Base-by-base conservation (phyloP, 2,329 filamentous ascomycete genomes). In the Alternaria rosae region DNA sequence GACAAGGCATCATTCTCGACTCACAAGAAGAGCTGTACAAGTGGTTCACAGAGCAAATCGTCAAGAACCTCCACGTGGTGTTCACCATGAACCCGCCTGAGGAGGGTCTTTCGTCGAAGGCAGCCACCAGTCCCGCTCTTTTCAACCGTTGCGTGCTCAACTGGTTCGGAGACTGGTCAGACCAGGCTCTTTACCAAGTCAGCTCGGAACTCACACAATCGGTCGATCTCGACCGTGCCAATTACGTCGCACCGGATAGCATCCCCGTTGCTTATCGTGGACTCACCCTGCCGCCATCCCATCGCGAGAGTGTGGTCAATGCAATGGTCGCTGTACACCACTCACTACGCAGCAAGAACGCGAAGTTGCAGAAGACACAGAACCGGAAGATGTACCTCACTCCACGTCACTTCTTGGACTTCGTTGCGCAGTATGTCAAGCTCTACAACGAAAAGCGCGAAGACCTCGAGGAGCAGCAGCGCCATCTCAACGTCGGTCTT, bases 141-240 rank as follows among this genome's bases (percentile, higher is more conserved):
- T 99, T 99, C 90, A 99, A 99, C 84, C 91, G 95, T 86, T 99
- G 95, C 77, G 95, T 99, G 51, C 90, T 99, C 71, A 99, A 99
- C 82, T 99, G 95, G 95, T 97, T 99, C 78, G 95, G 95, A 68
- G 95, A 99, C 82, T 99, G 95, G 95, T 99, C 95, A 54, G 95
- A 99, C 79, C 95, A 99, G 82, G 96, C 95, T 38, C 87, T 99
- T 20, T 99, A 96, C 89, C 96, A 99, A 80, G 96, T 99, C 66
- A 94, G 92, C 23, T 93, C 92, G 66, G 95, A 99, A 80, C 88
- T 99, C 60, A 99, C 96, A 1, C 92, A 97, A 68, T 94, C 93
- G n/a, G 89, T 99, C 61, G 95, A 99, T 77, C 86, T 99, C 57
- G 95, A 99, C 77, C 91, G 93, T 65, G 85, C 92, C 54, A 93